Base-by-base conservation (phyloP, 306 rosid genomes). In the Astragalus glycyphyllos region DNA sequence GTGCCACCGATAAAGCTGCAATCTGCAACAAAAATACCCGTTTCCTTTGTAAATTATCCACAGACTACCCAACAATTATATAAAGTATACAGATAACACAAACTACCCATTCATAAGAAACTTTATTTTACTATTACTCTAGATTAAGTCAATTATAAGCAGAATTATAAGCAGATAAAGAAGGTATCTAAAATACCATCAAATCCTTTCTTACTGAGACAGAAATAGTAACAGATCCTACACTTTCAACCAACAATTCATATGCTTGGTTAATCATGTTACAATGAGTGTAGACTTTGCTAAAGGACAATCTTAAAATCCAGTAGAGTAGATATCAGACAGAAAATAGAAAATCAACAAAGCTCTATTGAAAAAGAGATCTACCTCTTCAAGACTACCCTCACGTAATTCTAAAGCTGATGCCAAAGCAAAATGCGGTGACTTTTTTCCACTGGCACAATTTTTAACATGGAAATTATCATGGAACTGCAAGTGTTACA, bases 381-480 rank as follows among this genome's bases (percentile, higher is more conserved):
- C 75, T 84, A 90, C 98, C 98, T 90, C 98, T 78, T 93, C 98
- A 44, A 83, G 72, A 84, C 89, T 87, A 63, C 97, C 98, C 82
- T 90, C 97, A 46, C 31, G 88, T 20, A 38, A 75, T 75, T 75
- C 80, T 47, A 75, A 37, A 75, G 74, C 80, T 16, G 80, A 66
- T 37, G 80, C 74, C 74, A 75, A 48, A 66, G 74, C 74, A 75
- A 58, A 66, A 54, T 4, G 34, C 0, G 32, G 61, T 10, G 54
- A 58, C 26, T 53, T 57, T 67, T 78, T 86, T 72, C 67, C 80
- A 54, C 62, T 68, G 0, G 57, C 75, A 69, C 76, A 69, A 77
- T 75, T 81, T 81, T 82, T 83, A 77, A 86, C 86, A 53, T 4
- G 88, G 73, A 93, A 93, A 74, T 84, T 88, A 61, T 83, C 61